Conservation (phyloP, 345 rosid genomes). For the Pistacia atlantica region DNA sequence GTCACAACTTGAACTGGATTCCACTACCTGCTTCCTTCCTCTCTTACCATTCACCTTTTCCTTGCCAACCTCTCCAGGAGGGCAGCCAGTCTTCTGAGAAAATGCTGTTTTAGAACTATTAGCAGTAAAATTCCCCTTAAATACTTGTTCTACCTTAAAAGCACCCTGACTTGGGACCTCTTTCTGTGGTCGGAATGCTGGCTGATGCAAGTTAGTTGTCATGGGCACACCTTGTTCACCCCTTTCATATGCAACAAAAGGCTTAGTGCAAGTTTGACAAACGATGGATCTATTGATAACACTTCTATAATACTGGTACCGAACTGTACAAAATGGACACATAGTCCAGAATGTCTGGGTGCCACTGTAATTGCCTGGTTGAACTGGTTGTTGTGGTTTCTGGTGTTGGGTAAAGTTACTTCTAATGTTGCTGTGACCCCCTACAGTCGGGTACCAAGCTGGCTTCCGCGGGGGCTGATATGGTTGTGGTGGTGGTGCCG, state of each 20-base stretch:
- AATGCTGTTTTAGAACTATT: constrained; percentile 31
- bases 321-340: constrained; percentile 66
- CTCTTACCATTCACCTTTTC: constrained; percentile 48
- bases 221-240: constrained; percentile 34
- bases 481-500: constrained; percentile 35
- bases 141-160: constrained; percentile 42
- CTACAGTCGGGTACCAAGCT: constrained; percentile 26
- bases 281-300: constrained; percentile 34
- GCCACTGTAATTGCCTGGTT: constrained; percentile 37
- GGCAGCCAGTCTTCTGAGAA: constrained; percentile 24
- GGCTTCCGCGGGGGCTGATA: constrained; percentile 42
- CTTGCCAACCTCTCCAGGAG: constrained; percentile 30
- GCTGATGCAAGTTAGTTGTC: constrained; percentile 27
- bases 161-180: constrained; percentile 43
- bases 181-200: constrained; percentile 43
- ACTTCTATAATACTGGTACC: constrained; percentile 45
- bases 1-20: constrained; percentile 60
- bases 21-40: constrained; percentile 45
- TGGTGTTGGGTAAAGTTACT: constrained; percentile 35
- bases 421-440: constrained; percentile 27
- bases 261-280: constrained; percentile 57
- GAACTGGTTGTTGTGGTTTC: constrained; percentile 41
- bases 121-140: constrained; percentile 31
- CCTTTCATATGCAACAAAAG: constrained; percentile 51
- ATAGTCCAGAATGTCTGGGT: constrained; percentile 60